Conservation (phyloP, 352 stramenopile genomes). For the Proteromonas lacertae region DNA sequence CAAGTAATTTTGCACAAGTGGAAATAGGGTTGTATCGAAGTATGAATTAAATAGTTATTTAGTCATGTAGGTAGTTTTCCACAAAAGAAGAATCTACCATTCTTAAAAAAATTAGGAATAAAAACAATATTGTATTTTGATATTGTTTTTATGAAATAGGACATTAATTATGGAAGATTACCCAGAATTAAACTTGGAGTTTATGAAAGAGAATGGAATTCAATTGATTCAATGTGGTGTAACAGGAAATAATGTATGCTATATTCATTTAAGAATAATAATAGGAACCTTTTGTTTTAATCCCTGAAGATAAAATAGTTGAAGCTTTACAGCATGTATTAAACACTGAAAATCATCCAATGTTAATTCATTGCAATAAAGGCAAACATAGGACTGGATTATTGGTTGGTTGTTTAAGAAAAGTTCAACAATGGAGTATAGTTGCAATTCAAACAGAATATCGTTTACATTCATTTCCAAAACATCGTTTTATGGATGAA, state of each 20-base stretch:
- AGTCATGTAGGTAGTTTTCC: no score
- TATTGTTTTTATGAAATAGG: no score
- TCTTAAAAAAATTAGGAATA: conserved; percentile 28
- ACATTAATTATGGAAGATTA: conserved; percentile 42
- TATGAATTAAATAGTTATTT: no score
- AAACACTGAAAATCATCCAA: conserved; percentile 34
- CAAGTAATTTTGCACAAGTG: conserved; percentile 46
- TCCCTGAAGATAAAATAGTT: conserved; percentile 30
- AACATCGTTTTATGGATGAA: conserved; percentile 42
- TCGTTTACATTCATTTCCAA: conserved; percentile 33
- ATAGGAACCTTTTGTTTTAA: conserved; percentile 41
- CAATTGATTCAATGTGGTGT: conserved; percentile 35
- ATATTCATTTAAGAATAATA: no score
- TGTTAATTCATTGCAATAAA: conserved; percentile 48
- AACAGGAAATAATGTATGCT: conserved; percentile 41
- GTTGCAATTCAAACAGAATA: conserved; percentile 41
- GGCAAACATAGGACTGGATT: conserved; percentile 38
- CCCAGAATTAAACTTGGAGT: conserved; percentile 28
- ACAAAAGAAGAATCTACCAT: conserved; percentile 47
- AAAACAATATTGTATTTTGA: conserved; percentile 38
- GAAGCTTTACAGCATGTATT: conserved; percentile 27
- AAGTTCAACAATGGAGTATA: conserved; percentile 33
- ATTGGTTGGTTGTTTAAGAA: conserved; percentile 28
- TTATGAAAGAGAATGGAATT: conserved; percentile 32
- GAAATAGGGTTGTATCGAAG: conserved; percentile 37